These are phyloP conservation scores for Nannochloris sp. DNA, from an alignment of 139 green algal genomes.

Conservation along the genomic window DNA sequence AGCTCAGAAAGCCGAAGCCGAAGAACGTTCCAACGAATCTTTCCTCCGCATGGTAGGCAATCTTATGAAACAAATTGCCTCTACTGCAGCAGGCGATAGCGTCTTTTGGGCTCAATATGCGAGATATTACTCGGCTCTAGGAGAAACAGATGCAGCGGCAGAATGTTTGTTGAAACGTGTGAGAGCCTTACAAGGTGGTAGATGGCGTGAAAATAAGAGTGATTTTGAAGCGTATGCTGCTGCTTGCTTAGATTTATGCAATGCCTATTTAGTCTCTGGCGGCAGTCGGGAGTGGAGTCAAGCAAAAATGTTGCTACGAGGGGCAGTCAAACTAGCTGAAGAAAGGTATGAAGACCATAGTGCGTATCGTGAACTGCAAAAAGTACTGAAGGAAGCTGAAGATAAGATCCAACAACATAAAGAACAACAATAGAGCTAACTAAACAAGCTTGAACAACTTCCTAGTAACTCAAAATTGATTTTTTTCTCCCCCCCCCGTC, in stretches of 20 bases:
- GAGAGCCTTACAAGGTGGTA: slow-evolving; percentile 39
- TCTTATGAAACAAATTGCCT: slow-evolving; percentile 18
- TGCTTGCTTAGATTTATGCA: slow-evolving; percentile 37
- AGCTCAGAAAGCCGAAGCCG: neutral
- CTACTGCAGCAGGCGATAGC: slow-evolving; percentile 9
- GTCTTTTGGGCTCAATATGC: slow-evolving; percentile 28
- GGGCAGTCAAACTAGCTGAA: slow-evolving; percentile 52
- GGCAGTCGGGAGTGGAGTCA: slow-evolving; percentile 43
- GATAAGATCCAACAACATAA: too few relatives aligned
- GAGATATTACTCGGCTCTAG: slow-evolving; percentile 35
- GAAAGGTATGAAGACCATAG: slow-evolving; percentile 35
- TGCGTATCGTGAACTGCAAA: slow-evolving; percentile 9
- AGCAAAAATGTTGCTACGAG: slow-evolving; percentile 62
- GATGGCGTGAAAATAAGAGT: slow-evolving; percentile 38
- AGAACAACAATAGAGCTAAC: too few relatives aligned
- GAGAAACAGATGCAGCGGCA: slow-evolving; percentile 33
- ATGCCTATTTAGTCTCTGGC: slow-evolving; percentile 20
- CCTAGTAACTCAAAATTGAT: too few relatives aligned
- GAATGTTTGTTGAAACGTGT: slow-evolving; percentile 61
- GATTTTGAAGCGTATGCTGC: slow-evolving; percentile 42
- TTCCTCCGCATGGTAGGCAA: slow-evolving; percentile 5
- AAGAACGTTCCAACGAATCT: too few relatives aligned
- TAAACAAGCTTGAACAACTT: too few relatives aligned
- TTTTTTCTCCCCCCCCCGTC: too few relatives aligned
- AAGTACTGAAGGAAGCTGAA: slow-evolving; percentile 7